These are phyloP conservation scores for Podosphaera aphanis DNA, from an alignment of 2,329 filamentous ascomycete species.

Conservation along the genomic window DNA sequence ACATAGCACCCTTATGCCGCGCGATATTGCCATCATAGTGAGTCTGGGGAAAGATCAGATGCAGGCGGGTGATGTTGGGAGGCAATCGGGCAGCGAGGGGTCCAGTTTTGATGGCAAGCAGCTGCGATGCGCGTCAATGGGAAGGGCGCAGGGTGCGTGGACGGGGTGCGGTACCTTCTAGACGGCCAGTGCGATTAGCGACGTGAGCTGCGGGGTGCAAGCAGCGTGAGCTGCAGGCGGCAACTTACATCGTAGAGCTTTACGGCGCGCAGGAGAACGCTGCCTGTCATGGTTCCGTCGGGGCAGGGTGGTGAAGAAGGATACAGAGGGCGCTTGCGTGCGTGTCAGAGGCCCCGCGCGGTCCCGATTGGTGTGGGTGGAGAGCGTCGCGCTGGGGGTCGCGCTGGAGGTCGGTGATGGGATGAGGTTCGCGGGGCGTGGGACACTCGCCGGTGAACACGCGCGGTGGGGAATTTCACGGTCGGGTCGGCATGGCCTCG, in stretches of 20 bases:
- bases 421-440: no score
- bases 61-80: constrained; percentile 48
- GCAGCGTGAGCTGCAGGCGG: neutral
- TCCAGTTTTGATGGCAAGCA: constrained; percentile 54
- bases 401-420: no score
- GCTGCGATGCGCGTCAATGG: constrained; percentile 21
- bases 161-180: constrained; percentile 1
- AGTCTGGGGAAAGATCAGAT: constrained; percentile 44
- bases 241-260: neutral
- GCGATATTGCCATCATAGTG: constrained; percentile 35
- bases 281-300: neutral
- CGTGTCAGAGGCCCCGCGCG: no score
- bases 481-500: no score
- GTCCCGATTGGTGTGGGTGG: no score
- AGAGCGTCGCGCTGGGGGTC: no score
- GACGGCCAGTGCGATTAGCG: neutral
- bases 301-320: no score
- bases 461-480: no score
- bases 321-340: no score
- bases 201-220: neutral
- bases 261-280: neutral
- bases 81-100: constrained; percentile 67
- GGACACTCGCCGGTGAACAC: no score
- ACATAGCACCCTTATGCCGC: constrained; percentile 8
- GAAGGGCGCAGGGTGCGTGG: neutral